A percentile compares a stretch with the other conserved stretches of the same genome.
Conservation (phyloP, 129 eudicot species). For the Oenanthe sinensis region DNA sequence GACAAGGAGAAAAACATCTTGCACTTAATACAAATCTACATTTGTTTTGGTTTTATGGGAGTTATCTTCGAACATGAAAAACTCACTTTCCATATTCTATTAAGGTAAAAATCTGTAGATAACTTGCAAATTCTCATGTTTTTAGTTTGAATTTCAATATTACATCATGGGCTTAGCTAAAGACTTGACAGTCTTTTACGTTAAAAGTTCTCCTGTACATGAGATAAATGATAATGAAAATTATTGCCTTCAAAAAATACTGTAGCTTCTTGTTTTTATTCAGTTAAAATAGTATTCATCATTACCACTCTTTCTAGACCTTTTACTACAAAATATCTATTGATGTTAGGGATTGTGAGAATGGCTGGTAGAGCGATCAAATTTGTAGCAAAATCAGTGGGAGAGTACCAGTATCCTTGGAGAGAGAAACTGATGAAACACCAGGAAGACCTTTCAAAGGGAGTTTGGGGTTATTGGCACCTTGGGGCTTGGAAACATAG, state of each 20-base stretch:
- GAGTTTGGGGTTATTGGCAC: conserved; percentile 70
- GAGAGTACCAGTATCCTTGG: conserved; percentile 53
- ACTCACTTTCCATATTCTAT: not conserved
- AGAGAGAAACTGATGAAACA: conserved; percentile 40
- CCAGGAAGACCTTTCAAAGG: conserved; percentile 44
- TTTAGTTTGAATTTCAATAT: not conserved
- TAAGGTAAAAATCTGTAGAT: not conserved
- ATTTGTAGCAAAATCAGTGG: conserved; percentile 39
- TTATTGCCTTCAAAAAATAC: not conserved
- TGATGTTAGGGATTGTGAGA: not conserved
- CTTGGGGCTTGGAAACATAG: conserved; percentile 63
- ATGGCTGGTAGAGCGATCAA: conserved; percentile 25
- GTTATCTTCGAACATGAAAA: not conserved
- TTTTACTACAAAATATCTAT: not conserved
- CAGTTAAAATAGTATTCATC: not conserved
- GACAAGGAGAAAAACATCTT: not conserved
- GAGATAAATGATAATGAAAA: not conserved
- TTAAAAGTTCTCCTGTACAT: not conserved
- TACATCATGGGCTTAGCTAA: not conserved
- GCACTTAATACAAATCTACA: not conserved
- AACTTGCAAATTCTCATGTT: not conserved
- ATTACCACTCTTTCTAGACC: not conserved
- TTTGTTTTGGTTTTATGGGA: not conserved
- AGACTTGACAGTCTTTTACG: not conserved
- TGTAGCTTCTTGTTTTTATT: not conserved